Base-by-base conservation (phyloP, 192 early-diverging fungal species). In the Dissophora globulifera region DNA sequence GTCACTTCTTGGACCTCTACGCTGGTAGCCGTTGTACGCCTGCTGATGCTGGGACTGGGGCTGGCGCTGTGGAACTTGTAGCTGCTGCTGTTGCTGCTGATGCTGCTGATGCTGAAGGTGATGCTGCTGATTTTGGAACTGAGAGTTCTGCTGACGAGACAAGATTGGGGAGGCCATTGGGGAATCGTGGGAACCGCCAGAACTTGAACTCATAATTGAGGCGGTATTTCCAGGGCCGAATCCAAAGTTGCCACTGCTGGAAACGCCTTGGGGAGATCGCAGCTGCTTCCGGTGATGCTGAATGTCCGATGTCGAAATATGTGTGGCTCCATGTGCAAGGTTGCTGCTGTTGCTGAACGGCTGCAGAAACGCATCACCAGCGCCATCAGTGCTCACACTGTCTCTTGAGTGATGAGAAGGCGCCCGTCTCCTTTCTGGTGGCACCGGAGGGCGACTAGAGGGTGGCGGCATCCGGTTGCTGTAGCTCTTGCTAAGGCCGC, bases 351-450 rank as follows among this genome's bases (percentile, higher is more conserved):
- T 65, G 62, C 30, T 51, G 19, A 15, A 75, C n/a, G n/a, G n/a
- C n/a, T n/a, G n/a, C n/a, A n/a, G n/a, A n/a, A n/a, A n/a, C 71
- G 50, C 33, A 58, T n/a, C 55, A 43, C 50, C 11, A 1, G 53
- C 54, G 7, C 71, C 71, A 23, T 75, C 71, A 0, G 71, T 75
- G 50, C 71, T 75, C 29, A 75, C 54, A 12, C 71, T 75, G 45
- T 75, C 71, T 40, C 62, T 38, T 6, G 71, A 66, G 29, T 66
- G 55, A 12, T 45, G 30, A 13, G 60, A 72, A 1, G 48, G 38
- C 46, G 62, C 41, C n/a, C 62, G 62, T 22, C 56, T 59, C 10
- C 57, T n/a, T 22, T 52, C 62, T 35, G 71, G 71, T 46, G 71
- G 48, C 20, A 53, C 30, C 2, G 71, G 62, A 9, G 57, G 62